Percentiles rank a stretch among this genome's conserved stretches.
Conservation (phyloP, 169 alveolate genomes). For the Perkinsus chesapeaki region DNA sequence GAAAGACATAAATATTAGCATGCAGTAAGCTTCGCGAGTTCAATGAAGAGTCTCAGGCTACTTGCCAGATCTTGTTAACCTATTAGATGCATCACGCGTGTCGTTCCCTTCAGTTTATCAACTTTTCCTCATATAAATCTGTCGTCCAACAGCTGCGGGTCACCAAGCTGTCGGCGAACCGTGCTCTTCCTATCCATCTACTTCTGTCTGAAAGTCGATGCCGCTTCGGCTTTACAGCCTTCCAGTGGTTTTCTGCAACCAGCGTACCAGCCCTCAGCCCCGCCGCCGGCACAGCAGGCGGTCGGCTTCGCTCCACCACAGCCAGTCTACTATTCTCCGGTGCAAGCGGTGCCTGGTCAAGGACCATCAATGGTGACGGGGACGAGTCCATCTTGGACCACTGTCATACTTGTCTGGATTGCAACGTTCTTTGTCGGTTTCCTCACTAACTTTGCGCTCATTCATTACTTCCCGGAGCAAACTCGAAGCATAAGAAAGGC, state of each 20-base stretch:
- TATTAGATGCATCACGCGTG: too few relatives aligned
- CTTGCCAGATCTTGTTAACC: too few relatives aligned
- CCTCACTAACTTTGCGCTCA: not conserved
- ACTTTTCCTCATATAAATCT: too few relatives aligned
- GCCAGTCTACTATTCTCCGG: not conserved
- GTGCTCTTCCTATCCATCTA: not conserved
- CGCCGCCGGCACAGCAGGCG: not conserved
- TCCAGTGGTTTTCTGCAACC: not conserved
- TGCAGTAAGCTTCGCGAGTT: not conserved
- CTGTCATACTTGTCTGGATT: not conserved
- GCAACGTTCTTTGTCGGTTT: not conserved
- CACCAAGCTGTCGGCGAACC: not conserved
- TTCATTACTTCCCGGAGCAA: not conserved
- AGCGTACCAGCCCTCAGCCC: not conserved
- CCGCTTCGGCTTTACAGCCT: not conserved
- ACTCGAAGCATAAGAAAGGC: not conserved
- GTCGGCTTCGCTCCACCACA: not conserved
- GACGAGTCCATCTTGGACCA: not conserved
- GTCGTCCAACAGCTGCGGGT: too few relatives aligned
- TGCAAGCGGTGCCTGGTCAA: not conserved
- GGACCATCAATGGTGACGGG: not conserved
- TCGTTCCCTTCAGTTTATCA: too few relatives aligned
- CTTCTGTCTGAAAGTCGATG: not conserved
- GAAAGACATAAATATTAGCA: not conserved
- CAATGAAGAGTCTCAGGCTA: not conserved